Base-by-base conservation (phyloP, 1,139 yeast genomes). In the Kodamaea sp. region DNA sequence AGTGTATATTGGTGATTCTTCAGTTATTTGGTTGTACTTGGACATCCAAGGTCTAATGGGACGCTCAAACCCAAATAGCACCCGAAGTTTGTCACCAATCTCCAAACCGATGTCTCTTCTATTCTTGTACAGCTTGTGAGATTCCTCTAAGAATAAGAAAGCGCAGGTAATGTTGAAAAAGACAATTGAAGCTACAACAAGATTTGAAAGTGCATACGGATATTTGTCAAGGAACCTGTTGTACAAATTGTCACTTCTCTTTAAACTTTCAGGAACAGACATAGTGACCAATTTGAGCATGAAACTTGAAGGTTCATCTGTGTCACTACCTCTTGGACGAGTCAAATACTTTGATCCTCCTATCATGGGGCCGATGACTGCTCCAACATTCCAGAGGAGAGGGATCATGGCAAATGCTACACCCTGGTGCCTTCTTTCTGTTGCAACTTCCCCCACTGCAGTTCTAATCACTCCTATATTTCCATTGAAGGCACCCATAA, bases 141-240 rank as follows among this genome's bases (percentile, higher is more conserved):
- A 76, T 52, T 81, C 88, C 49, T 80, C 83, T 24, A 81, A 55
- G 46, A 80, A 79, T 31, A 81, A 63, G 33, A 75, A 58, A 3
- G 72, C 78, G 22, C 65, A 43, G 2, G 64, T 15, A 11, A 67
- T 43, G 15, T 79, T 70, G 25, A 61, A 31, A 53, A 59, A 50
- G 21, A 79, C 57, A 31, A 74, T 57, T 2, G 47, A 6, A 4
- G 78, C 70, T 13, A 80, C 78, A 3, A 74, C 76, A 7, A 81
- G 48, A 50, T 80, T 81, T 4, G 84, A 79, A 42, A 80, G 57
- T 1, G 83, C 78, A 48, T 78, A 81, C 0, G 87, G 87, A 48
- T 68, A 66, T 26, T 52, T 55, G 15, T 60, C 51, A 20, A 74
- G 61, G 37, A 76, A 54, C 9, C 35, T 36, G 12, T 61, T 53